Percentiles rank a stretch among this genome's conserved stretches.
Conservation (phyloP, 1,139 yeast species). For the Insectozyma bohioensis region DNA sequence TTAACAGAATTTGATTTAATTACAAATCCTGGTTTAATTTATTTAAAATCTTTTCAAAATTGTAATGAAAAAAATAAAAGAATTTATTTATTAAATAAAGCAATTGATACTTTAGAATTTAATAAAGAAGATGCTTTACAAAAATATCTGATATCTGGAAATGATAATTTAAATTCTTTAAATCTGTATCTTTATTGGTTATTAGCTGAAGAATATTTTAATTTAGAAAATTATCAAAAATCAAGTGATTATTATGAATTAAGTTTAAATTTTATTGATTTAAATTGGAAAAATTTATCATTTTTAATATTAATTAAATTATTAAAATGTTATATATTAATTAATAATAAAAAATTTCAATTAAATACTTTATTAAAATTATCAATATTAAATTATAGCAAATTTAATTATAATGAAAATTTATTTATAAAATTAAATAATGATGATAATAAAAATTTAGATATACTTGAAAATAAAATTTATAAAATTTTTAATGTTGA, state of each 20-base stretch:
- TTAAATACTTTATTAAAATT: conserved; percentile 14
- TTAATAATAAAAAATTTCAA: conserved; percentile 8
- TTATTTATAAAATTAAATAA: conserved; percentile 1
- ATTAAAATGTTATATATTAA: conserved; percentile 12
- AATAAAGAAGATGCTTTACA: conserved; percentile 10
- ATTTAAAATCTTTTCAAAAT: conserved; percentile 22
- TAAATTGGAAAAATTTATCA: conserved; percentile 12
- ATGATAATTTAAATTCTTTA: conserved; percentile 10
- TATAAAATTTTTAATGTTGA: conserved; percentile 16
- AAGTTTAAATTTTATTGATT: conserved; percentile 10
- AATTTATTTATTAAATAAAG: conserved; percentile 32
- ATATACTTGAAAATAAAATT: conserved; percentile 11
- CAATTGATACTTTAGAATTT: conserved; percentile 26
- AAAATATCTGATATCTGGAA: conserved; percentile 9
- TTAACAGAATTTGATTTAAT: conserved; percentile 25
- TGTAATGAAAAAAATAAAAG: conserved; percentile 6
- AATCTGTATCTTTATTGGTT: conserved; percentile 41
- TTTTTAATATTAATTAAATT: conserved; percentile 13
- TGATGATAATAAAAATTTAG: conserved; percentile 1
- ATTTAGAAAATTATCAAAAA: conserved; percentile 5
- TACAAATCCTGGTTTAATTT: conserved; percentile 31
- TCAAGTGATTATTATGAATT: conserved; percentile 14
- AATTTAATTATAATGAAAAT: conserved; percentile 2
- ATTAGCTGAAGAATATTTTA: conserved; percentile 46
- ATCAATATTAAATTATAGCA: conserved; percentile 3